Conservation (phyloP, 345 rosid genomes). For the Abelmoschus esculentus region DNA sequence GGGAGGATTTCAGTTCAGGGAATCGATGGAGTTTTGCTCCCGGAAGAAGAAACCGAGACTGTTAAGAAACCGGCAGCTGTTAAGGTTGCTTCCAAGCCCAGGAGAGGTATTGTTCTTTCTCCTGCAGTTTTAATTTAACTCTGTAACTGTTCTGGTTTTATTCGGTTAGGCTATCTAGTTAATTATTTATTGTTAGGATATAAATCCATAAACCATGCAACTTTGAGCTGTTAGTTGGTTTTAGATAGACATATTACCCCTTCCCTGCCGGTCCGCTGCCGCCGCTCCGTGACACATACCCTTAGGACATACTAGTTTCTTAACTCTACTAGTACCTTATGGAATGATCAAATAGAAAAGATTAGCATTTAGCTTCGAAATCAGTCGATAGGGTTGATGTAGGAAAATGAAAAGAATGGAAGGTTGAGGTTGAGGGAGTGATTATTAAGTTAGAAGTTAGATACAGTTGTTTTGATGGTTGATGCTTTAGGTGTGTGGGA, state of each 20-base stretch:
- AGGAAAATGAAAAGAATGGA: too few species aligned
- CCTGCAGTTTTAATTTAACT: not conserved
- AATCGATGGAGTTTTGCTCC: conserved; percentile 76
- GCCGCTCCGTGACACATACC: not conserved
- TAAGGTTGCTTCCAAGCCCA: conserved; percentile 54
- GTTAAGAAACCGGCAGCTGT: conserved; percentile 23
- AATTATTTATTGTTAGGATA: conserved; percentile 6
- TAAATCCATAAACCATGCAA: not conserved
- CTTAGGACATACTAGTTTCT: not conserved
- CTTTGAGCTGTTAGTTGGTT: not conserved
- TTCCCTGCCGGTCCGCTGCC: too few species aligned
- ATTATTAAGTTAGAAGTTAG: not conserved
- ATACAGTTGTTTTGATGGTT: not conserved
- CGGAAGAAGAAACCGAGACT: conserved; percentile 39
- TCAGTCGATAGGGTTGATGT: too few species aligned
- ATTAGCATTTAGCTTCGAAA: too few species aligned
- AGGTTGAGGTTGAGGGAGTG: not conserved
- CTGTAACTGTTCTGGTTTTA: not conserved
- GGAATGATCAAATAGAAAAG: too few species aligned
- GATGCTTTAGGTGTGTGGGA: conserved; percentile 5
- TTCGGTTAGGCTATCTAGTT: not conserved
- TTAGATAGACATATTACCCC: not conserved
- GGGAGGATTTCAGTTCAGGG: conserved; percentile 95
- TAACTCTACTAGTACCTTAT: not conserved
- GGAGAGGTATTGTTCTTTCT: conserved; percentile 59